Evolutionary conservation across 2,329 filamentous ascomycete genomes (phyloP).

Genomic region (Pseudogymnoascus sp.): DNA sequence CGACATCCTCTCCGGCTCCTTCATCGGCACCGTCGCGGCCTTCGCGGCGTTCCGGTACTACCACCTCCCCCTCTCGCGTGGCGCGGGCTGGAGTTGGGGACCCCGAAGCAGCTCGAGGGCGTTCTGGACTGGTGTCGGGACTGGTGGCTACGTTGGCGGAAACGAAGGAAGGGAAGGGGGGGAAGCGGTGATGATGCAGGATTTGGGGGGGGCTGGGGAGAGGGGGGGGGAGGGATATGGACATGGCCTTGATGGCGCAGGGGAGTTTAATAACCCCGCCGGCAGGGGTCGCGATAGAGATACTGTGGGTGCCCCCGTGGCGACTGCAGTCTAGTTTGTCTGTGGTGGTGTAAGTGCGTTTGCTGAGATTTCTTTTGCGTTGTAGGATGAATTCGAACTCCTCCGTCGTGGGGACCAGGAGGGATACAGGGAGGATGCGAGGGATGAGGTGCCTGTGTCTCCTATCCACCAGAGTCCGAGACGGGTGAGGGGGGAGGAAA

Average conservation of each 20-base stretch:
- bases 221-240: background rate
- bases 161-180: background rate
- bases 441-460: background rate
- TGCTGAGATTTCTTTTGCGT: background rate
- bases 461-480: background rate
- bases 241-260: background rate
- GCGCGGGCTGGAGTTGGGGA: conserved; percentile 85
- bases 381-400: conserved; percentile 6
- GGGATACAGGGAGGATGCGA: background rate
- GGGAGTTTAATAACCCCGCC: background rate
- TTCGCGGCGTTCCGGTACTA: conserved; percentile 78
- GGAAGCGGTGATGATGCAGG: background rate
- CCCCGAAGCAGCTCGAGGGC: conserved; percentile 64
- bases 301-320: background rate
- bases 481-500: background rate
- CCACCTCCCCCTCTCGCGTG: conserved; percentile 69
- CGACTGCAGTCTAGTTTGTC: background rate
- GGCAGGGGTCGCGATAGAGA: background rate
- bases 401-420: background rate
- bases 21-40: conserved; percentile 64
- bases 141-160: conserved; percentile 29
- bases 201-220: background rate
- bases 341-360: background rate
- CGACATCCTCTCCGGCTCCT: conserved; percentile 78
- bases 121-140: conserved; percentile 67